Percentiles rank a stretch among this genome's conserved stretches.
These are phyloP conservation scores for Fusarium concolor DNA, from an alignment of 2,329 filamentous ascomycete genomes.

Conservation along the genomic window DNA sequence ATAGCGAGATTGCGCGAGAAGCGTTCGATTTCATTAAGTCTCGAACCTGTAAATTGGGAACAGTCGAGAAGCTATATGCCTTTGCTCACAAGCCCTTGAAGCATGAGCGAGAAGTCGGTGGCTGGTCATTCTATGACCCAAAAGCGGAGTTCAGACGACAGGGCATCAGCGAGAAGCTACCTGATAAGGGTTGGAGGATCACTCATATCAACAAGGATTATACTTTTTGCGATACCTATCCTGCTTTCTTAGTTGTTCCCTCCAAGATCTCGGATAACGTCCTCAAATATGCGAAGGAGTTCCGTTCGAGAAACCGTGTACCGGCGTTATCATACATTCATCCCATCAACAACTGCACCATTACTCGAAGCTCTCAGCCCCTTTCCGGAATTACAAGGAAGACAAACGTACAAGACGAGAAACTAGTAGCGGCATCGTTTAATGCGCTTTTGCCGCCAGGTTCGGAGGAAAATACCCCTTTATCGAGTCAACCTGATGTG, in stretches of 20 bases:
- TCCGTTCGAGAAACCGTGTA: slow-evolving; percentile 89
- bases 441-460: slow-evolving; percentile 54
- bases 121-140: slow-evolving; percentile 88
- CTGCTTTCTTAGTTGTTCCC: slow-evolving; percentile 84
- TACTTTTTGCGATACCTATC: slow-evolving; percentile 92
- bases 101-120: slow-evolving; percentile 78
- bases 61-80: slow-evolving; percentile 89
- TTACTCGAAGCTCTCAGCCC: slow-evolving; percentile 94
- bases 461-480: slow-evolving; percentile 51
- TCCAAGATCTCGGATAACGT: slow-evolving; percentile 95
- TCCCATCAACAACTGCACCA: slow-evolving; percentile 94
- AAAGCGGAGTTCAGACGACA: slow-evolving; percentile 87
- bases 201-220: slow-evolving; percentile 92
- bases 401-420: slow-evolving; percentile 95
- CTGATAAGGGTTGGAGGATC: slow-evolving; percentile 86
- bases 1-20: slow-evolving; percentile 80
- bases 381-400: slow-evolving; percentile 87
- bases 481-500: slow-evolving; percentile 64
- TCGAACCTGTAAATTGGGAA: slow-evolving; percentile 83
- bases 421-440: slow-evolving; percentile 92
- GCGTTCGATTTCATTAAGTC: slow-evolving; percentile 87
- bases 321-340: slow-evolving; percentile 95
- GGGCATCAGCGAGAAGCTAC: slow-evolving; percentile 85
- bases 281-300: slow-evolving; percentile 90
- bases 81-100: slow-evolving; percentile 84